A percentile compares a stretch with the other conserved stretches of the same genome.
These are phyloP conservation scores for Fistulina hepatica DNA, from an alignment of 1,284 basidiomycete species.

Conservation along the genomic window DNA sequence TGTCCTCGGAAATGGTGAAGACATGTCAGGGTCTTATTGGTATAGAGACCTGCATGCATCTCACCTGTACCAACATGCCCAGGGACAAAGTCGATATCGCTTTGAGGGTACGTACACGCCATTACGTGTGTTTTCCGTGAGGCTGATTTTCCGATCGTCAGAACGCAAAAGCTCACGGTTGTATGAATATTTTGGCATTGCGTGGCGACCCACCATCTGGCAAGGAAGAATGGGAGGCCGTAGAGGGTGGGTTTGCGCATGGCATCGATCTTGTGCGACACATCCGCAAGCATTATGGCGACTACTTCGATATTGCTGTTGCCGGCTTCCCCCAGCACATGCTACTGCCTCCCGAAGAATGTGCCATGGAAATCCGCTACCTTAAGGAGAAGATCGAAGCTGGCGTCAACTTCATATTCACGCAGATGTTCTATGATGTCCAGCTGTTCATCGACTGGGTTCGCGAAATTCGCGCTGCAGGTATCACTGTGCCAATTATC, in stretches of 20 bases:
- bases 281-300: slow-evolving; percentile 72
- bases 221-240: slow-evolving; percentile 5
- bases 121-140: slow-evolving; percentile 9
- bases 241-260: slow-evolving; percentile 62
- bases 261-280: slow-evolving; percentile 86
- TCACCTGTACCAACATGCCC: slow-evolving; percentile 98
- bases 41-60: slow-evolving; percentile 95
- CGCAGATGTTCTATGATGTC: slow-evolving; percentile 93
- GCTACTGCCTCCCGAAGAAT: slow-evolving; percentile 58
- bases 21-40: slow-evolving; percentile 89
- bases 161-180: slow-evolving; percentile 88
- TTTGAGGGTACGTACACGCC: slow-evolving; percentile 48
- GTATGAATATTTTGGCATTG: slow-evolving; percentile 91
- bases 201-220: slow-evolving; percentile 89
- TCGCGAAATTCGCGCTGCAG: slow-evolving; percentile 67
- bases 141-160: slow-evolving; percentile 22
- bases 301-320: slow-evolving; percentile 92
- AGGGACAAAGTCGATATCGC: slow-evolving; percentile 89
- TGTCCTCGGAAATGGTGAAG: slow-evolving; percentile 93
- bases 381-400: slow-evolving; percentile 84
- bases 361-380: slow-evolving; percentile 74
- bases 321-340: slow-evolving; percentile 81
- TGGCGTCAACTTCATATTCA: slow-evolving; percentile 87
- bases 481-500: slow-evolving; percentile 90
- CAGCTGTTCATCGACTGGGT: slow-evolving; percentile 83